Conservation (phyloP, 2,329 filamentous ascomycete species). For the Epichloe sibirici region DNA sequence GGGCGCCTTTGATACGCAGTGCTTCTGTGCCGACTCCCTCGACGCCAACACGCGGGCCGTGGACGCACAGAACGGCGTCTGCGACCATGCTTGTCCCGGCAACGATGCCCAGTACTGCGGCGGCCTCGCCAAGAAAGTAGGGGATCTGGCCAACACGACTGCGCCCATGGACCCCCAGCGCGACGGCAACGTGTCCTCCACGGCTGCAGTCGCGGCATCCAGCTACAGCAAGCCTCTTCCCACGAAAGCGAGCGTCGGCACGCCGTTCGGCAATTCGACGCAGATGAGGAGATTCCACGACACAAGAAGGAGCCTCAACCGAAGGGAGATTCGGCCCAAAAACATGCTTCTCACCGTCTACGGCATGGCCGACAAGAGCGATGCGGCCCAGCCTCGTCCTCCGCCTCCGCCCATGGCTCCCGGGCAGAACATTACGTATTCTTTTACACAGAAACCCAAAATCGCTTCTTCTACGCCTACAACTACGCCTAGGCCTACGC, state of each 20-base stretch:
- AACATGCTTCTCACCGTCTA: constrained; percentile 32
- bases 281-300: not conserved
- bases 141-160: constrained; percentile 2
- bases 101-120: constrained; percentile 29
- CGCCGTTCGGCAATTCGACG: not conserved
- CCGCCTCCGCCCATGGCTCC: constrained; percentile 22
- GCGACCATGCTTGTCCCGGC: constrained; percentile 30
- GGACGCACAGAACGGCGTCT: constrained; percentile 9
- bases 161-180: not conserved
- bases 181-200: not conserved
- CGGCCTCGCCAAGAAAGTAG: constrained; percentile 16
- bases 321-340: constrained; percentile 16
- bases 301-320: constrained; percentile 2
- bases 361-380: constrained; percentile 19
- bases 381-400: constrained; percentile 13
- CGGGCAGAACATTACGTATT: constrained; percentile 7
- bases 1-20: constrained; percentile 27
- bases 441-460: not conserved
- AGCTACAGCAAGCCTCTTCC: not conserved
- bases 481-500: not conserved
- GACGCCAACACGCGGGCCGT: constrained; percentile 26
- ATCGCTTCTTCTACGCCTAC: not conserved
- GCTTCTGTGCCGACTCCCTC: constrained; percentile 33
- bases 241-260: not conserved
- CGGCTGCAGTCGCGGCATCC: not conserved